Base-by-base conservation (phyloP, 2,329 filamentous ascomycete genomes). In the Stemphylium lycopersici region DNA sequence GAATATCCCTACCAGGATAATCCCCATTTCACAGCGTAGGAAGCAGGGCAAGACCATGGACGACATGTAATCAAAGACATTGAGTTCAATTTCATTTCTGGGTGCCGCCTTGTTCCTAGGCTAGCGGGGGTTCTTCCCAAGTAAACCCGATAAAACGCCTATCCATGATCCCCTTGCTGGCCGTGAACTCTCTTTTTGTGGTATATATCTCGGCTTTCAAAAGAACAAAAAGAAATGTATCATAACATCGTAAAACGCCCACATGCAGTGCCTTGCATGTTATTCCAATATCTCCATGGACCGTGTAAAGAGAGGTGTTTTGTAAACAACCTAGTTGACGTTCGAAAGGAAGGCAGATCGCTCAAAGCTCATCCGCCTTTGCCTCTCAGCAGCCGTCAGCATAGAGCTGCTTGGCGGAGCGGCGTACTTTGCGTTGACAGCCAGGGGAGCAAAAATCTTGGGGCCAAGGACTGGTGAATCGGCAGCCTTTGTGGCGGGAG, bases 401-500 rank as follows among this genome's bases (percentile, higher is more conserved):
- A 55, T 52, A 44, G 57, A 39, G 56, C 59, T 54, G 52, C 54
- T 49, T 54, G 67, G 58, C 37, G 68, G 65, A 61, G 64, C 56
- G 54, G 59, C 50, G 61, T 67, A 65, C 63, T 70, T 70, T 50
- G 63, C 54, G 58, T 74, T 74, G 63, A 74, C 67, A 59, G 70
- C 61, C 42, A 74, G 56, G 67, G 72, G 72, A 66, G 69, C 41
- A 52, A 69, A 67, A 55, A 62, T 51, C 59, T 66, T 56, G 52
- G 64, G 61, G 42, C 66, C 59, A 61, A 67, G 38, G 59, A 66
- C 56, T 47, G 70, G 67, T 52, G 66, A 63, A 56, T 63, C 59
- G 63, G 58, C 50, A 64, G 63, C 49, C 38, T 61, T 61, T 57
- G 62, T 44, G 47, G 64, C 39, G 56, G 69, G 59, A 63, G 66